Base-by-base conservation (phyloP, 2,329 filamentous ascomycete genomes). In the Microcera coccophila region DNA sequence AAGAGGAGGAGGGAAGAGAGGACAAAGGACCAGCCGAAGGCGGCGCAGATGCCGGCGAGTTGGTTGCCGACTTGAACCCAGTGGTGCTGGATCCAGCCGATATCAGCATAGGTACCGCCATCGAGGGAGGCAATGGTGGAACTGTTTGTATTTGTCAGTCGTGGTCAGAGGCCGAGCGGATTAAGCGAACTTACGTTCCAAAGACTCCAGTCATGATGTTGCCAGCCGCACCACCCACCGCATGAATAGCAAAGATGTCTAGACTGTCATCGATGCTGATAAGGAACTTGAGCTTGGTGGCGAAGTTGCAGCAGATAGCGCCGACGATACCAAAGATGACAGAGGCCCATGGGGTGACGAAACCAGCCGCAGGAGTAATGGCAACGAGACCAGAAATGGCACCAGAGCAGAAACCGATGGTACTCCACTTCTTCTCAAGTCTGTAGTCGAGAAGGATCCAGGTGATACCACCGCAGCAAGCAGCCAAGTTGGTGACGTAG, bases 401-500 rank as follows among this genome's bases (percentile, higher is more conserved):
- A 48, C 90, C 90, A 29, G 88, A 93, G 74, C 89, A 93, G 85
- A 90, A 90, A 35, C 89, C 90, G 57, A 95, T 86, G 69, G 91
- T 89, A 50, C 86, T 91, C 87, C 89, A 96, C 70, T 95, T 95
- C 62, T 76, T 80, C 71, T 95, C 89, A n/a, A 95, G 81, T 40
- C 88, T 82, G 69, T 93, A 95, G 61, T 95, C 90, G 44, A 95
- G 76, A 22, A 94, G 68, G 59, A 84, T 84, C 90, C 88, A 95
- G 47, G 85, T 87, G 46, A 95, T 78, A 45, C 85, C 89, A 42
- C 84, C 90, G 19, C 87, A 79, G 28, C 82, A 87, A 16, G 90
- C 90, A 35, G 90, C 84, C 17, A 95, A 73, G 67, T 95, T 91
- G 45, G 90, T 95, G 49, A 91, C 87, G 38, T 93, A 79, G 57